These are phyloP conservation scores for Aspergillus sojae DNA, from an alignment of 2,329 filamentous ascomycete species.

Conservation along the genomic window DNA sequence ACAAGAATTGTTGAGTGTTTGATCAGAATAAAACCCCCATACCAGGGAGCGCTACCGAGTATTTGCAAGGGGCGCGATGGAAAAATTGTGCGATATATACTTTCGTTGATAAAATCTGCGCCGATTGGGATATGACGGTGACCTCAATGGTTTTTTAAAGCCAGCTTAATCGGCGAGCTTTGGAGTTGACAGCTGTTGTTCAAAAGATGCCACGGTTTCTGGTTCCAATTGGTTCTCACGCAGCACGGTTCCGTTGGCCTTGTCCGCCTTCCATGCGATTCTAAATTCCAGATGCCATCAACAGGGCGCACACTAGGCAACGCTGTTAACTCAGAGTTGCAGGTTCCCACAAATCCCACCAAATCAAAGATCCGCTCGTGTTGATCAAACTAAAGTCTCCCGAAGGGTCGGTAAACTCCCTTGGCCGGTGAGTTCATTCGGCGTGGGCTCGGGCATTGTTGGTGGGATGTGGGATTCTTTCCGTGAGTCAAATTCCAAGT, in stretches of 20 bases:
- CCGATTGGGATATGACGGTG: background rate
- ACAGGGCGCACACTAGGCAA: slow-evolving; percentile 28
- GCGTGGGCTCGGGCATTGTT: background rate
- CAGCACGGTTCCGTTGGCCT: slow-evolving; percentile 5
- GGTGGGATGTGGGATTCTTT: background rate
- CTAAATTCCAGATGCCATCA: slow-evolving; percentile 30
- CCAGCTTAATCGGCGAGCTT: background rate
- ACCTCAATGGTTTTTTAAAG: too few relatives aligned
- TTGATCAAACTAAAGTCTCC: background rate
- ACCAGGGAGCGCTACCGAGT: background rate
- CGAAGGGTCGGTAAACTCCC: background rate
- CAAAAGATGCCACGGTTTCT: slow-evolving; percentile 10
- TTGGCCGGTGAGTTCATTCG: background rate
- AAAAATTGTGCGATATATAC: background rate
- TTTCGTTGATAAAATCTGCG: background rate
- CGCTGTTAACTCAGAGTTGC: background rate
- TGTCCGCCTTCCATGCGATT: slow-evolving; percentile 36
- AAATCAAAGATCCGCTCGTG: background rate
- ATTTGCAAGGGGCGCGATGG: background rate
- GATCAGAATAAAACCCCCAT: background rate
- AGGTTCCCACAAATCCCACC: background rate
- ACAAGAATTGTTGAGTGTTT: background rate
- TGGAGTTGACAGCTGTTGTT: slow-evolving; percentile 5
- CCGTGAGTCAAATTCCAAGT: background rate
- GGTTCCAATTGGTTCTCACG: slow-evolving; percentile 1